phyloP scores from a whole-genome alignment of 1,284 basidiomycete species.

The Vanrija pseudolonga region DNA sequence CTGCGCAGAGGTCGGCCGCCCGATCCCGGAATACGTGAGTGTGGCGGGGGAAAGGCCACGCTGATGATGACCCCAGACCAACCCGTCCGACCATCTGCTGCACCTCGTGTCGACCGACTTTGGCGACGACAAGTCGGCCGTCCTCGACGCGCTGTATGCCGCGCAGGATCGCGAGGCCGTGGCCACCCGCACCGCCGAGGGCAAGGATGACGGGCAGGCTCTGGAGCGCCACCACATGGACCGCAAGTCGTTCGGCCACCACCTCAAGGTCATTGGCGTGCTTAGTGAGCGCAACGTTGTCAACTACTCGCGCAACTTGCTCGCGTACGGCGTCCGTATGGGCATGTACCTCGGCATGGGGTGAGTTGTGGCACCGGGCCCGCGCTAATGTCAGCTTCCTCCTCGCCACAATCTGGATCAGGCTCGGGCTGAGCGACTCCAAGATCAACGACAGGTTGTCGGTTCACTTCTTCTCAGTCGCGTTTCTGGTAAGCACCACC shows the following conservation, averaged over 20 bases:
- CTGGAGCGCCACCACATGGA: neutral
- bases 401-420: slow-evolving; percentile 61
- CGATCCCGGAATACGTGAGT: slow-evolving; percentile 15
- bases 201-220: neutral
- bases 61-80: slow-evolving; percentile 2
- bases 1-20: slow-evolving; percentile 17
- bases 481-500: slow-evolving; percentile 50
- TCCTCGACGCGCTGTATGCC: slow-evolving; percentile 2
- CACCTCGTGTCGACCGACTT: slow-evolving; percentile 36
- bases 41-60: no score
- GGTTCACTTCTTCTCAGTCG: slow-evolving; percentile 56
- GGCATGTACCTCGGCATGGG: slow-evolving; percentile 62
- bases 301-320: slow-evolving; percentile 47
- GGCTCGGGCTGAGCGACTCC: slow-evolving; percentile 47
- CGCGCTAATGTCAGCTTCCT: slow-evolving; percentile 37
- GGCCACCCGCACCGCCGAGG: neutral
- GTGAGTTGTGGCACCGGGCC: no score
- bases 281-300: slow-evolving; percentile 15
- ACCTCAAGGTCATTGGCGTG: slow-evolving; percentile 3
- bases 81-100: slow-evolving; percentile 33
- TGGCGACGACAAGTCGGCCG: slow-evolving; percentile 4
- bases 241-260: neutral
- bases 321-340: slow-evolving; percentile 61
- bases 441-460: slow-evolving; percentile 45
- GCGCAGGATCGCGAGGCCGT: neutral